Evolutionary conservation across 495 filamentous ascomycete species (phyloP).

Genomic region (Aspergillus saccharolyticus): DNA sequence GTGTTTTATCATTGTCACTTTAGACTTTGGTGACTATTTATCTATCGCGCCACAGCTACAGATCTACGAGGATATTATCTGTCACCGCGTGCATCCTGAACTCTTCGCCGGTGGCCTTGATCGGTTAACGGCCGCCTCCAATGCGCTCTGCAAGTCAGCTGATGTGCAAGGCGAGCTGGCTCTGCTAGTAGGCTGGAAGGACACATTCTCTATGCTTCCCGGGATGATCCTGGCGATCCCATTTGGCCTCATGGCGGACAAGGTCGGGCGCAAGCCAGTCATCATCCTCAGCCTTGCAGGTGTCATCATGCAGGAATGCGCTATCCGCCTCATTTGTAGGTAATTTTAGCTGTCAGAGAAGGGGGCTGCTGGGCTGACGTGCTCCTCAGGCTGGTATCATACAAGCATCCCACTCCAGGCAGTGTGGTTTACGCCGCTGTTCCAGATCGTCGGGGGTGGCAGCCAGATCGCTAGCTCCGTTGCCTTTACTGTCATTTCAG

Average conservation of each 20-base stretch:
- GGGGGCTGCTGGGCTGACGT: background rate
- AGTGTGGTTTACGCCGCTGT: slow-evolving; percentile 10
- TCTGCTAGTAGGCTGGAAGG: slow-evolving; percentile 6
- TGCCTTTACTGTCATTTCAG: slow-evolving; percentile 6
- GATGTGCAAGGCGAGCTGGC: slow-evolving; percentile 6
- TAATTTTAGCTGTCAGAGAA: background rate
- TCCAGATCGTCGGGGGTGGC: slow-evolving; percentile 12
- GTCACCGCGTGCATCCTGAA: slow-evolving; percentile 7
- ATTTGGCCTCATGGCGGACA: slow-evolving; percentile 10
- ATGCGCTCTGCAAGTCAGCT: background rate
- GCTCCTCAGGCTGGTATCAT: slow-evolving; percentile 7
- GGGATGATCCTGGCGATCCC: slow-evolving; percentile 7
- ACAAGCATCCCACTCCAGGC: slow-evolving; percentile 2
- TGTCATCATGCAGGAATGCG: slow-evolving; percentile 4
- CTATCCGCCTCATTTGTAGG: slow-evolving; percentile 6
- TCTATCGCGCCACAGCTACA: slow-evolving; percentile 10
- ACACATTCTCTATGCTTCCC: slow-evolving; percentile 3
- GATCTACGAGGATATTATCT: slow-evolving; percentile 10
- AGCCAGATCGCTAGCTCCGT: slow-evolving; percentile 2
- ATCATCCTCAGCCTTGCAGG: slow-evolving; percentile 1
- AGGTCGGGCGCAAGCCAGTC: slow-evolving; percentile 4
- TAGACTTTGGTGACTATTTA: slow-evolving; percentile 9
- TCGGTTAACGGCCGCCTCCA: background rate
- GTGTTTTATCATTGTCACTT: slow-evolving; percentile 4
- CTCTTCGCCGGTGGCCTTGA: background rate